These are phyloP conservation scores for Candida patagonica DNA, from an alignment of 805 yeast genomes.

Conservation along the genomic window DNA sequence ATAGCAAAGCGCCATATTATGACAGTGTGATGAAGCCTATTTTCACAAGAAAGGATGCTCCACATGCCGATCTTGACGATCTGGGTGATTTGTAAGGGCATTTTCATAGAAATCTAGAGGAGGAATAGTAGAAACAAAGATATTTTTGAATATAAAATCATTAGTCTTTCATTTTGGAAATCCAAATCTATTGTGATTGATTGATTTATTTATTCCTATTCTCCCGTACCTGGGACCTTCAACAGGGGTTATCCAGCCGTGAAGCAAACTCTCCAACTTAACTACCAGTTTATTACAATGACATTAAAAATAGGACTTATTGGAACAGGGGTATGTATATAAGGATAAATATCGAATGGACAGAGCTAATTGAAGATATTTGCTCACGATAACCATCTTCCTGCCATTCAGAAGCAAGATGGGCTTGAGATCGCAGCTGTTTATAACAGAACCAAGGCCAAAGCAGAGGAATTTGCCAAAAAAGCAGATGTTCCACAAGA, in stretches of 20 bases:
- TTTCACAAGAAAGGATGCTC: conserved; percentile 12
- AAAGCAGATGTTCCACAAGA: conserved; percentile 40
- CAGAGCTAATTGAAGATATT: conserved; percentile 41
- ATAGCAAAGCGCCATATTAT: conserved; percentile 53
- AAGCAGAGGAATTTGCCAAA: conserved; percentile 73
- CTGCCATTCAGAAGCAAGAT: conserved; percentile 43
- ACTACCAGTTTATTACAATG: conserved; percentile 4
- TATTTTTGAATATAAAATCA: too few species aligned
- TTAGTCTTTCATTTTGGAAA: too few species aligned
- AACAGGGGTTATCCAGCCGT: too few species aligned
- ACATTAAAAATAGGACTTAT: conserved; percentile 24
- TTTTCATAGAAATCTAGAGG: background rate
- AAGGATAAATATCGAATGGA: background rate
- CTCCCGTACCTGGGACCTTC: too few species aligned
- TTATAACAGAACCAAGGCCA: conserved; percentile 72
- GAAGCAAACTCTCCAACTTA: background rate
- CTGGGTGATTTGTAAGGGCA: conserved; percentile 1
- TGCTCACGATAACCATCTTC: conserved; percentile 77
- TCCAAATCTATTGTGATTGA: too few species aligned
- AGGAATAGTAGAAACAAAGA: too few species aligned
- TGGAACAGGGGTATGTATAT: conserved; percentile 23
- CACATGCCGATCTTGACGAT: background rate
- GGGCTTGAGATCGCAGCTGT: conserved; percentile 56
- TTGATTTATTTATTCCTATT: too few species aligned
- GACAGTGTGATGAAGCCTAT: conserved; percentile 29